Conservation (phyloP, 2,329 filamentous ascomycete species). For the Aulographum hederae region DNA sequence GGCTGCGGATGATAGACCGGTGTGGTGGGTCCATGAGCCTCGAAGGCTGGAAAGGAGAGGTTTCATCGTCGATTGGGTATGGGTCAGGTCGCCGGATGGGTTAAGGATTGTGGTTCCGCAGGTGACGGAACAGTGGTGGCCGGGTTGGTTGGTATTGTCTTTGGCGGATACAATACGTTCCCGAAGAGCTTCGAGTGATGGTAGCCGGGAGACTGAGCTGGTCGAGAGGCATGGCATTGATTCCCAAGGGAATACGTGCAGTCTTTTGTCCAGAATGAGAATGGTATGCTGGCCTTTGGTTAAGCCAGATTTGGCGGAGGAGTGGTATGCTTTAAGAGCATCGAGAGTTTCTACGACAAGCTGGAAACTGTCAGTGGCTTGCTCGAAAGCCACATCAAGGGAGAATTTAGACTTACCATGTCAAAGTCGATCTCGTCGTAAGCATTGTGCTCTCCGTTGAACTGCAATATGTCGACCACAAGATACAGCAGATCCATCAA, state of each 20-base stretch:
- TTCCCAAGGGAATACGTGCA: slow-evolving; percentile 92
- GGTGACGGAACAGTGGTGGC: slow-evolving; percentile 29
- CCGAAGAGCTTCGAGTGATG: slow-evolving; percentile 67
- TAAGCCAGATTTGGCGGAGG: slow-evolving; percentile 19
- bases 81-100: slow-evolving; percentile 64
- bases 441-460: slow-evolving; percentile 88
- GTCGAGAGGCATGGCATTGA: slow-evolving; percentile 72
- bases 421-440: slow-evolving; percentile 98
- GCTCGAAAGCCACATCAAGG: slow-evolving; percentile 2
- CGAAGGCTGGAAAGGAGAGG: slow-evolving; percentile 35
- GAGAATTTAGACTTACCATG: too few species aligned
- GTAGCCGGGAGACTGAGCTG: slow-evolving; percentile 68
- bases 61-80: slow-evolving; percentile 61
- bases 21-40: slow-evolving; percentile 46
- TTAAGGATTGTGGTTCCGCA: slow-evolving; percentile 72
- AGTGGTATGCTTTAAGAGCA: slow-evolving; percentile 63
- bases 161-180: slow-evolving; percentile 40
- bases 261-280: slow-evolving; percentile 73
- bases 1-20: slow-evolving; percentile 17
- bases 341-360: slow-evolving; percentile 83
- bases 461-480: slow-evolving; percentile 88
- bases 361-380: too few species aligned
- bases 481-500: slow-evolving; percentile 92
- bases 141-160: slow-evolving; percentile 6
- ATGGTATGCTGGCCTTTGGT: slow-evolving; percentile 57